These are phyloP conservation scores for Suhomyces emberorum DNA, from an alignment of 805 yeast genomes.

Conservation along the genomic window DNA sequence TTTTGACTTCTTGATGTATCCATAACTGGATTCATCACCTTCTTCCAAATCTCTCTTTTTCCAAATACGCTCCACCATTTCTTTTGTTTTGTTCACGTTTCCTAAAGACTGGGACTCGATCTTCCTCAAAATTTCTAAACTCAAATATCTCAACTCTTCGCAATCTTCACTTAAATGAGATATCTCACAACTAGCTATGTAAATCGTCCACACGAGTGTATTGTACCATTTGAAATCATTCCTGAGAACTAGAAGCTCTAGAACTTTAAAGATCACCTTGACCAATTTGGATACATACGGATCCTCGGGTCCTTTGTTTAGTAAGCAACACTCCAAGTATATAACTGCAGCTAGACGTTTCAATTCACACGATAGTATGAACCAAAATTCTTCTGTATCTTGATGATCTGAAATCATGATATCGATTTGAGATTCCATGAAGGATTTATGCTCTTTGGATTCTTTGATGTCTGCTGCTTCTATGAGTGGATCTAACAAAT, in stretches of 20 bases:
- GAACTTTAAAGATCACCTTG: slow-evolving; percentile 13
- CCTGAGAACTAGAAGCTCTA: slow-evolving; percentile 24
- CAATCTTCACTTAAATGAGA: slow-evolving; percentile 19
- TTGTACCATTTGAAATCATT: slow-evolving; percentile 28
- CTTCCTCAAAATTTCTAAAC: slow-evolving; percentile 22
- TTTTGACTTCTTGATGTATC: slow-evolving; percentile 4
- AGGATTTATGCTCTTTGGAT: background rate
- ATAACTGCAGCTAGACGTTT: slow-evolving; percentile 22
- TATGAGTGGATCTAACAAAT: slow-evolving; percentile 12
- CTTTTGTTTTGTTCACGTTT: slow-evolving; percentile 22
- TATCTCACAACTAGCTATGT: slow-evolving; percentile 25
- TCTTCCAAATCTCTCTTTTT: slow-evolving; percentile 25
- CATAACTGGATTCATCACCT: slow-evolving; percentile 18
- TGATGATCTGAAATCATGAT: slow-evolving; percentile 5
- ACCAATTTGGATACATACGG: slow-evolving; percentile 13
- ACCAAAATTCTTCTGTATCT: slow-evolving; percentile 22
- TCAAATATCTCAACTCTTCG: slow-evolving; percentile 24
- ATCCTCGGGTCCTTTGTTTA: slow-evolving; percentile 24
- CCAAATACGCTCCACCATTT: slow-evolving; percentile 24
- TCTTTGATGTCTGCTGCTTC: background rate
- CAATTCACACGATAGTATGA: slow-evolving; percentile 25
- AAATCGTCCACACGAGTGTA: slow-evolving; percentile 29
- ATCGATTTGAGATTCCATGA: slow-evolving; percentile 9
- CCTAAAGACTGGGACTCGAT: slow-evolving; percentile 25
- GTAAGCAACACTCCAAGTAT: slow-evolving; percentile 26